Percentiles rank a stretch among this genome's conserved stretches.
Conservation (phyloP, 106 monocot species). For the Vanilla planifolia region DNA sequence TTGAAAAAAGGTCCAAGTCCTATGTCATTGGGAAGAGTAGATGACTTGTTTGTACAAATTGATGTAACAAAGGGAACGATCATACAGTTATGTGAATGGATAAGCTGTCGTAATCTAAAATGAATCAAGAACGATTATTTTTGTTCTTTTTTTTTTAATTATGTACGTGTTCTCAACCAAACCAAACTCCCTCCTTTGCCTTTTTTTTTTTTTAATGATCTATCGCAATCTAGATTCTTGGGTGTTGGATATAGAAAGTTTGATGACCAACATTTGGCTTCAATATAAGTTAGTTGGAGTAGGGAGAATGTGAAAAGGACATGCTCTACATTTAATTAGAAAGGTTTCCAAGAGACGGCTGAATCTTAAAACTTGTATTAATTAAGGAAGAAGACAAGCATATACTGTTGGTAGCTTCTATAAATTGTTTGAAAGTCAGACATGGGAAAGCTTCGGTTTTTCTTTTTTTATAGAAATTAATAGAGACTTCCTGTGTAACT, state of each 20-base stretch:
- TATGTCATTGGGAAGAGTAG: too few relatives aligned
- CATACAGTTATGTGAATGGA: background rate
- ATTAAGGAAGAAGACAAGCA: background rate
- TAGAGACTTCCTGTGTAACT: background rate
- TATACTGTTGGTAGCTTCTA: background rate
- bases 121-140: background rate
- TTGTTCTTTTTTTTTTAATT: background rate
- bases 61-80: background rate
- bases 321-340: too few relatives aligned
- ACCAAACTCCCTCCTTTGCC: too few relatives aligned
- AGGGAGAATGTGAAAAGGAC: background rate
- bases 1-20: too few relatives aligned
- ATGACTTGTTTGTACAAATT: background rate
- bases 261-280: background rate
- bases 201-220: too few relatives aligned
- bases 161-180: background rate
- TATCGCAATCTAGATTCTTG: too few relatives aligned
- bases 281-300: background rate
- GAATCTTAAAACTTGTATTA: background rate
- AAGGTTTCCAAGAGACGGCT: too few relatives aligned
- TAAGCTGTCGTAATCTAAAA: background rate
- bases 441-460: background rate
- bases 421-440: background rate
- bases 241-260: background rate
- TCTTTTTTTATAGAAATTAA: background rate